phyloP scores from a whole-genome alignment of 495 filamentous ascomycete genomes.

The Aspergillus nidulans region DNA sequence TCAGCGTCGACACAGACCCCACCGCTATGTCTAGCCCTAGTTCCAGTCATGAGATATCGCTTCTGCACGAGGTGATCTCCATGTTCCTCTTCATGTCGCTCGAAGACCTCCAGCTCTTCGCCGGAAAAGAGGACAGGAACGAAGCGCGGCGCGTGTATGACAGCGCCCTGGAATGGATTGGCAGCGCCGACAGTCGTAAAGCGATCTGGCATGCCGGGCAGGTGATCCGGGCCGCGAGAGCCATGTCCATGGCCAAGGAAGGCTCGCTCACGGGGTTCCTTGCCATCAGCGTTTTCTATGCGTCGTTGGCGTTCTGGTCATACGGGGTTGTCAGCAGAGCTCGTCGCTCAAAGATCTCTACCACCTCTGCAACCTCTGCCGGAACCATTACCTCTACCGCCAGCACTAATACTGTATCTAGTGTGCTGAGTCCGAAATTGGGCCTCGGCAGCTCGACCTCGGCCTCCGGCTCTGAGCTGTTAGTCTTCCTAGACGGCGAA shows the following conservation, averaged over 20 bases:
- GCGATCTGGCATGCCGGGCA: slow-evolving; percentile 64
- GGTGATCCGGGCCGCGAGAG: slow-evolving; percentile 49
- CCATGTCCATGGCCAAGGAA: slow-evolving; percentile 27
- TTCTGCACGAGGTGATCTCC: slow-evolving; percentile 52
- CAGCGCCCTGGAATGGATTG: slow-evolving; percentile 50
- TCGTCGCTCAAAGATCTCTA: slow-evolving; percentile 18
- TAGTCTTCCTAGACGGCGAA: slow-evolving; percentile 46
- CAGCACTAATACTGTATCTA: background rate
- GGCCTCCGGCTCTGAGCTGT: background rate
- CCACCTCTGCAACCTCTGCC: slow-evolving; percentile 5
- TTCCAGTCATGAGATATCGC: slow-evolving; percentile 27
- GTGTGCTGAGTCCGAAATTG: background rate
- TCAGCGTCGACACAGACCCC: slow-evolving; percentile 5
- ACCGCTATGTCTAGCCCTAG: slow-evolving; percentile 17
- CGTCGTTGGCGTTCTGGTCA: slow-evolving; percentile 56
- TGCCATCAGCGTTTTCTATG: slow-evolving; percentile 57
- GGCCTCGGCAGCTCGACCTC: too few species aligned
- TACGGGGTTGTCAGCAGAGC: slow-evolving; percentile 48
- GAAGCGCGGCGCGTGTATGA: slow-evolving; percentile 52
- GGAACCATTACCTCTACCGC: too few species aligned
- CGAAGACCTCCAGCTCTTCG: slow-evolving; percentile 62
- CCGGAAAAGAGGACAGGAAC: slow-evolving; percentile 58
- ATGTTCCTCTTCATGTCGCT: slow-evolving; percentile 59
- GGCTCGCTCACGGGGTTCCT: slow-evolving; percentile 50
- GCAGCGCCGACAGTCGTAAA: slow-evolving; percentile 43